These are phyloP conservation scores for Colletotrichum sp. DNA, from an alignment of 2,329 filamentous ascomycete species.

Conservation along the genomic window DNA sequence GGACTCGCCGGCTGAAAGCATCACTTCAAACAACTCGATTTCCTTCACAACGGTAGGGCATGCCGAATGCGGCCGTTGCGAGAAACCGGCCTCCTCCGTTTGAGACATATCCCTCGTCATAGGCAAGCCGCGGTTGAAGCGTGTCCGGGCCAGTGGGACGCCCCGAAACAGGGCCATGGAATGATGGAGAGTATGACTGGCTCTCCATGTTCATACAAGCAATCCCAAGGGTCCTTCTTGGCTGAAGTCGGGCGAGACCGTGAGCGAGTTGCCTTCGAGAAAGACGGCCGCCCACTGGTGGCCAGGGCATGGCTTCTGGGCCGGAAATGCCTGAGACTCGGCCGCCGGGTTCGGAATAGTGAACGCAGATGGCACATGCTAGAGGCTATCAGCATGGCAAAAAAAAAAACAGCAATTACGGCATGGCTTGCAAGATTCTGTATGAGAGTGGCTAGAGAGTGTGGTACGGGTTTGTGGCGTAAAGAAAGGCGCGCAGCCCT, in stretches of 20 bases:
- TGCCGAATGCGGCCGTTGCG: conserved; percentile 7
- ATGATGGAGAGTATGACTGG: not conserved
- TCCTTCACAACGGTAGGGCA: not conserved
- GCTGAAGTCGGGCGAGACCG: not conserved
- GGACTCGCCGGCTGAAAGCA: not conserved
- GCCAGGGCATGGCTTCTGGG: conserved; percentile 1
- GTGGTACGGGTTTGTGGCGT: not conserved
- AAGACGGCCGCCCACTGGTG: not conserved
- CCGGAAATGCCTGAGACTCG: not conserved
- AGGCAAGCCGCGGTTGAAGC: not conserved
- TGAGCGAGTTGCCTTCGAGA: not conserved
- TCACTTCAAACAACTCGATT: not conserved
- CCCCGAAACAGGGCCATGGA: not conserved
- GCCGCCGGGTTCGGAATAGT: not conserved
- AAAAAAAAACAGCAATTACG: not conserved
- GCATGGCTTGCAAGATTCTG: not conserved
- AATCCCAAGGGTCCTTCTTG: not conserved
- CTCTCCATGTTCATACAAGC: not conserved
- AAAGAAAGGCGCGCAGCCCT: not conserved
- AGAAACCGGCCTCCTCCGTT: not conserved
- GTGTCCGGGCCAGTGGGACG: not conserved
- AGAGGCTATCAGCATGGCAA: not conserved
- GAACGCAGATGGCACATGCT: not conserved
- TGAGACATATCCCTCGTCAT: conserved; percentile 10
- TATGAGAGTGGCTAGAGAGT: not conserved